Percentiles rank a stretch among this genome's conserved stretches.
Evolutionary conservation across 164 flowering plant species (phyloP).

Genomic region (Nymphaea thermarum): DNA sequence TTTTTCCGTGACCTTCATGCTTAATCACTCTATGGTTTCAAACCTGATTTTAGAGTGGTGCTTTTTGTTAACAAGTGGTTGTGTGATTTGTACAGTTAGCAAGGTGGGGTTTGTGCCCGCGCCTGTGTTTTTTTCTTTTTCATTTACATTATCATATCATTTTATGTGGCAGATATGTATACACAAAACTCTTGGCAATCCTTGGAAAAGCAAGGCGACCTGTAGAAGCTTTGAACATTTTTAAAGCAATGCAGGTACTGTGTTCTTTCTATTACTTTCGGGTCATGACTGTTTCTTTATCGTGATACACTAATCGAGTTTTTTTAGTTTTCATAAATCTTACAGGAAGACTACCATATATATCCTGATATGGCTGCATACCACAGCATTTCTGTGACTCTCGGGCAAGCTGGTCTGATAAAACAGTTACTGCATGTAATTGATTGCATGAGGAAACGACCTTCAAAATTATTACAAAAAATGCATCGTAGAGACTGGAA

Average conservation of each 20-base stretch:
- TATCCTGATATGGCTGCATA: constrained; percentile 66
- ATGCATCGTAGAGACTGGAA: constrained; percentile 59
- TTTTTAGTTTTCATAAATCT: too few relatives aligned
- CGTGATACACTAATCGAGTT: too few relatives aligned
- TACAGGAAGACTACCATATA: constrained; percentile 59
- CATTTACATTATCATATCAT: not conserved
- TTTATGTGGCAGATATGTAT: constrained; percentile 68
- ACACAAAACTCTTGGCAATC: constrained; percentile 78
- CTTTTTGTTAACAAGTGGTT: too few relatives aligned
- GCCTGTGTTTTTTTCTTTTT: too few relatives aligned
- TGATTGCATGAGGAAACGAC: constrained; percentile 70
- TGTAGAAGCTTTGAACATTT: constrained; percentile 66
- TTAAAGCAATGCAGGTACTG: constrained; percentile 73
- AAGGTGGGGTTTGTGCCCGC: too few relatives aligned
- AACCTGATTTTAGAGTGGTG: too few relatives aligned
- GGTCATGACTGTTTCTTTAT: too few relatives aligned
- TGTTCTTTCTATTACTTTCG: constrained; percentile 5
- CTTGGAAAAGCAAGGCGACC: constrained; percentile 84
- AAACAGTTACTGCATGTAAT: constrained; percentile 55
- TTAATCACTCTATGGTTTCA: too few relatives aligned
- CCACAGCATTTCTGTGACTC: constrained; percentile 70
- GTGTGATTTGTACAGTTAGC: too few relatives aligned
- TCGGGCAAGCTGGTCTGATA: constrained; percentile 89
- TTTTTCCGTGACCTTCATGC: too few relatives aligned
- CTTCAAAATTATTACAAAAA: constrained; percentile 36